These are phyloP conservation scores for Wickerhamiella allomyrinae DNA, from an alignment of 805 yeast species.

Conservation along the genomic window DNA sequence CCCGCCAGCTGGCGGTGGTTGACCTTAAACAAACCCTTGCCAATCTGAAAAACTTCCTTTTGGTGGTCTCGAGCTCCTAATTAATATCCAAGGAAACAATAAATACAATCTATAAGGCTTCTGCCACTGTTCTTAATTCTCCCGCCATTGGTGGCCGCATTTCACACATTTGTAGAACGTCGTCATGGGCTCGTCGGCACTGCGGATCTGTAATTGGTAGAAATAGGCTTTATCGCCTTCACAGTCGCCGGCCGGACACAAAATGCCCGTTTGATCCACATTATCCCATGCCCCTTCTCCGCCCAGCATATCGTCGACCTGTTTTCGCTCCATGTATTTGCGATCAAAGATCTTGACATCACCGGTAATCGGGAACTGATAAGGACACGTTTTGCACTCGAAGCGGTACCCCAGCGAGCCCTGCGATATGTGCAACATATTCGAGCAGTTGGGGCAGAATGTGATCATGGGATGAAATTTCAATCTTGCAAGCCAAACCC, in stretches of 20 bases:
- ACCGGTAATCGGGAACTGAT: constrained; percentile 78
- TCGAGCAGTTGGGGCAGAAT: constrained; percentile 88
- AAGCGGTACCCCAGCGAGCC: constrained; percentile 47
- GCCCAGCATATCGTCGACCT: constrained; percentile 92
- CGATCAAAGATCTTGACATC: constrained; percentile 67
- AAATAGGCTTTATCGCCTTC: constrained; percentile 86
- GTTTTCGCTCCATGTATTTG: constrained; percentile 67
- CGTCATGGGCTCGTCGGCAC: constrained; percentile 99
- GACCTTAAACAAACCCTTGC: constrained; percentile 26
- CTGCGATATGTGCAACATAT: constrained; percentile 67
- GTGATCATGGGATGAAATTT: constrained; percentile 52
- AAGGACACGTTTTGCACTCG: constrained; percentile 90
- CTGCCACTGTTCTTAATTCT: constrained; percentile 51
- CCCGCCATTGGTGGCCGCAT: constrained; percentile 95
- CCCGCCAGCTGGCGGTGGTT: constrained; percentile 22
- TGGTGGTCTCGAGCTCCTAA: constrained; percentile 16
- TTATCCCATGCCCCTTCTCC: constrained; percentile 98
- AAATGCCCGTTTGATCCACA: constrained; percentile 88
- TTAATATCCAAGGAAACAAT: too few species aligned
- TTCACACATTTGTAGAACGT: constrained; percentile 90
- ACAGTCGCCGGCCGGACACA: constrained; percentile 80
- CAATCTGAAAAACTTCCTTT: constrained; percentile 24
- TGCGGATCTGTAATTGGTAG: constrained; percentile 90
- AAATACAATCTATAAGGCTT: too few species aligned
- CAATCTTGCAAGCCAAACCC: neutral